phyloP scores from a whole-genome alignment of 2,329 filamentous ascomycete species.

The Aspergillus carbonarius region DNA sequence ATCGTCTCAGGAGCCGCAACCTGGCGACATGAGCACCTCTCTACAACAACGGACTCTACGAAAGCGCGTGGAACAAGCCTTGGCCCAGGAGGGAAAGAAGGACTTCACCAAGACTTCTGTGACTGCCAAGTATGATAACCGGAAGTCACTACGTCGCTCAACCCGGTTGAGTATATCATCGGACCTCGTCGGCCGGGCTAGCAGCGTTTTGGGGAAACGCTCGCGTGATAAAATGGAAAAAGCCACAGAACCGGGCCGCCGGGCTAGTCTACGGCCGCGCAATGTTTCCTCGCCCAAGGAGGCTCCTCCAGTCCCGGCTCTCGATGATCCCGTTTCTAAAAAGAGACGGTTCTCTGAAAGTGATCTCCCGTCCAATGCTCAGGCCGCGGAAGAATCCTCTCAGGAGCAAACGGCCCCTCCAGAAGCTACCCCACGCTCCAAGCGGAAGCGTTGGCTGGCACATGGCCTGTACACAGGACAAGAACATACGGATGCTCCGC shows the following conservation, averaged over 20 bases:
- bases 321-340: slow-evolving; percentile 37
- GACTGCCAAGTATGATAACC: slow-evolving; percentile 24
- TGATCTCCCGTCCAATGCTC: slow-evolving; percentile 26
- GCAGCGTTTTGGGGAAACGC: slow-evolving; percentile 60
- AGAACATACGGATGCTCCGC: slow-evolving; percentile 50
- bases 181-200: slow-evolving; percentile 49
- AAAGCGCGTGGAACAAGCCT: slow-evolving; percentile 31
- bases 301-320: slow-evolving; percentile 14
- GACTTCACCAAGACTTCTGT: slow-evolving; percentile 24
- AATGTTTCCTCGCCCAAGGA: slow-evolving; percentile 29
- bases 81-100: slow-evolving; percentile 27
- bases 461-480: slow-evolving; percentile 90
- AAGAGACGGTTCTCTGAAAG: slow-evolving; percentile 45
- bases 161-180: slow-evolving; percentile 45
- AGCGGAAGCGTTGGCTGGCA: slow-evolving; percentile 71
- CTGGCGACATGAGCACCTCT: slow-evolving; percentile 24
- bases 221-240: slow-evolving; percentile 56
- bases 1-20: slow-evolving; percentile 30
- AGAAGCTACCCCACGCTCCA: slow-evolving; percentile 31
- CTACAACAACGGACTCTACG: slow-evolving; percentile 32
- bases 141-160: slow-evolving; percentile 41
- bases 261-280: slow-evolving; percentile 59
- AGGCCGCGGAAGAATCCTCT: slow-evolving; percentile 18
- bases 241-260: slow-evolving; percentile 55
- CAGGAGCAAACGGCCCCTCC: slow-evolving; percentile 23